Conservation (phyloP, 257 asterid species). For the Rubia yunnanensis region DNA sequence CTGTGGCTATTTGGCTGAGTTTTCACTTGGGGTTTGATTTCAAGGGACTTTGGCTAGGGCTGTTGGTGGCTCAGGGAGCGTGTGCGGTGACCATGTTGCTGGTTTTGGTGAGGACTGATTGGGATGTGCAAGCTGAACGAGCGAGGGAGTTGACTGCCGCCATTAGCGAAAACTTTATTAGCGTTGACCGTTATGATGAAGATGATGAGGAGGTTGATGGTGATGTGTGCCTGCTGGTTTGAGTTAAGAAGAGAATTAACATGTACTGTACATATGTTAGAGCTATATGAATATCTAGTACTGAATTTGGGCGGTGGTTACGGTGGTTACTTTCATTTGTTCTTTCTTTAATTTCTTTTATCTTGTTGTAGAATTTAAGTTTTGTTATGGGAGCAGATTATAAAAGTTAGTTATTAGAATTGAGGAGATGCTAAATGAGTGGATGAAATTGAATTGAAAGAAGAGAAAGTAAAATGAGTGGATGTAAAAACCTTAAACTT, state of each 20-base stretch:
- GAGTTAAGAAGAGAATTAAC: not conserved
- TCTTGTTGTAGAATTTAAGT: too few species aligned
- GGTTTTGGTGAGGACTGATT: conserved; percentile 22
- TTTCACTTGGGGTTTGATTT: conserved; percentile 28
- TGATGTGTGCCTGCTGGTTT: not conserved
- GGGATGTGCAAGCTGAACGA: conserved; percentile 28
- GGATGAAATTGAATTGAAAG: too few species aligned
- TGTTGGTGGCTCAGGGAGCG: conserved; percentile 33
- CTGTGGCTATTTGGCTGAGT: conserved; percentile 25
- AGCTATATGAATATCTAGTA: too few species aligned
- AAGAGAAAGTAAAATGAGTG: too few species aligned
- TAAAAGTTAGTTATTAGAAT: too few species aligned
- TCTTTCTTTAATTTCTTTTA: too few species aligned
- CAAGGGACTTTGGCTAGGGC: conserved; percentile 32
- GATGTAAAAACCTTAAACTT: too few species aligned
- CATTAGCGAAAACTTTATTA: not conserved
- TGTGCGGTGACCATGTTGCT: conserved; percentile 33
- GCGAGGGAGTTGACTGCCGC: conserved; percentile 28
- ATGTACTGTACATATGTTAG: not conserved
- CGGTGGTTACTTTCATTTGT: too few species aligned
- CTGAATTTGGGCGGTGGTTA: too few species aligned
- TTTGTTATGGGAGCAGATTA: too few species aligned
- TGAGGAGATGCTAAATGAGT: too few species aligned
- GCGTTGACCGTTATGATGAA: conserved; percentile 1
- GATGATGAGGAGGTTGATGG: not conserved